These are phyloP conservation scores for Pyrenochaeta sp. DNA, from an alignment of 2,329 filamentous ascomycete genomes.

Conservation along the genomic window DNA sequence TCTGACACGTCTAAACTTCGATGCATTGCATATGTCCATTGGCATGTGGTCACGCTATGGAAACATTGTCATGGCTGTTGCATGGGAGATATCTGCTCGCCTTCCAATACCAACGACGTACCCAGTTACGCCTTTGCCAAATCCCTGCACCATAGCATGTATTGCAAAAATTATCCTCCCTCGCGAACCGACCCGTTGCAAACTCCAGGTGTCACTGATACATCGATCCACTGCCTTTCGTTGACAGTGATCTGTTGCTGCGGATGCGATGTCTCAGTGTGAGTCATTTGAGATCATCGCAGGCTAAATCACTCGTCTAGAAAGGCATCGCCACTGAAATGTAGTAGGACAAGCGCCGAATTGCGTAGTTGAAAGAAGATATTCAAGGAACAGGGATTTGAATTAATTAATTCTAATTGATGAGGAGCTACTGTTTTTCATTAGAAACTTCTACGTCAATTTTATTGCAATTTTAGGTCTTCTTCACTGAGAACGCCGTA, in stretches of 20 bases:
- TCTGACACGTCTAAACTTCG: not conserved
- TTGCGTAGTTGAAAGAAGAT: not conserved
- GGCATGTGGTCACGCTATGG: not conserved
- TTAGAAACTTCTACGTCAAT: not conserved
- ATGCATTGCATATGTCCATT: not conserved
- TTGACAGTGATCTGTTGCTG: not conserved
- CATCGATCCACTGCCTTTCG: not conserved
- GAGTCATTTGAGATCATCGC: constrained; percentile 20
- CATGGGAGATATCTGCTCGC: not conserved
- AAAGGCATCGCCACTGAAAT: constrained; percentile 1
- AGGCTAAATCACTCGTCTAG: constrained; percentile 9
- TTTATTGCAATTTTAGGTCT: constrained; percentile 61
- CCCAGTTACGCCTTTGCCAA: not conserved
- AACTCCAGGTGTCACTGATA: not conserved
- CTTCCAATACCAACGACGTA: not conserved
- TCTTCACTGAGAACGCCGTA: constrained; percentile 71
- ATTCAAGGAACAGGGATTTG: not conserved
- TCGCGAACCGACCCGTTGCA: not conserved
- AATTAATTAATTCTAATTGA: not conserved
- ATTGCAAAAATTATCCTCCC: not conserved
- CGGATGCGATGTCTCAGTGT: constrained; percentile 10
- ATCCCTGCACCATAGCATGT: not conserved
- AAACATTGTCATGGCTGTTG: not conserved
- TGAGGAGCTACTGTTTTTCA: not conserved
- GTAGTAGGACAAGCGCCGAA: not conserved